Conservation (phyloP, 208 protist genomes). For the Crithidia brevicula region DNA sequence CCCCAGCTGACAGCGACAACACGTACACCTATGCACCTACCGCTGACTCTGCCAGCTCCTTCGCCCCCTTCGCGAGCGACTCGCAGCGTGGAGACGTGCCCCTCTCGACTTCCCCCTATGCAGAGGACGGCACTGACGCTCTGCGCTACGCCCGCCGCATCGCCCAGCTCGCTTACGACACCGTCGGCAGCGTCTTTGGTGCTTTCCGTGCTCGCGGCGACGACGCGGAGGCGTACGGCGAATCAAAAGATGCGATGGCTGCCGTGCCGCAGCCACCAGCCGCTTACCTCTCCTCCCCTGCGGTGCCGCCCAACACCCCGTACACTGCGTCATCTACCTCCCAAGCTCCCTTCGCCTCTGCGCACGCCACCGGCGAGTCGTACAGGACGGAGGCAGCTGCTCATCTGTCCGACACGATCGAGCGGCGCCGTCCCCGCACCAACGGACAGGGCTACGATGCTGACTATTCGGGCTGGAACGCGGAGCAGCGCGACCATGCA, state of each 20-base stretch:
- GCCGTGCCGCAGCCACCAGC: background rate
- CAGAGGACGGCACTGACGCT: background rate
- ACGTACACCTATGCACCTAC: background rate
- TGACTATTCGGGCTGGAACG: background rate
- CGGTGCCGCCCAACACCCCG: conserved; percentile 22
- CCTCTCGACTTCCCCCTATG: background rate
- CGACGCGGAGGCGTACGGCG: background rate
- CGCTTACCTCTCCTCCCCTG: background rate
- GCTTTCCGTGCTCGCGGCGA: background rate
- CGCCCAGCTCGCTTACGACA: conserved; percentile 17
- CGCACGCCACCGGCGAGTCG: background rate
- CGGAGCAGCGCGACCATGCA: background rate
- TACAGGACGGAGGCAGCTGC: background rate
- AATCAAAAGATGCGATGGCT: background rate
- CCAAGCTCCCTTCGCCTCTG: background rate
- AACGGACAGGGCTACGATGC: background rate
- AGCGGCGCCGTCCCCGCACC: conserved; percentile 14
- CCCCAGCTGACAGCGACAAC: background rate
- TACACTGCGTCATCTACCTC: background rate
- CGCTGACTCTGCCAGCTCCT: background rate
- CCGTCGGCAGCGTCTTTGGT: conserved; percentile 29
- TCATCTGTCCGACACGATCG: conserved; percentile 6
- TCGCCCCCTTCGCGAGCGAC: background rate
- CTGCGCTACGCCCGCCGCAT: conserved; percentile 26
- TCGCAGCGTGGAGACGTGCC: conserved; percentile 5